These are phyloP conservation scores for Trichoderma atroviride DNA, from an alignment of 2,329 filamentous ascomycete genomes.

Conservation along the genomic window DNA sequence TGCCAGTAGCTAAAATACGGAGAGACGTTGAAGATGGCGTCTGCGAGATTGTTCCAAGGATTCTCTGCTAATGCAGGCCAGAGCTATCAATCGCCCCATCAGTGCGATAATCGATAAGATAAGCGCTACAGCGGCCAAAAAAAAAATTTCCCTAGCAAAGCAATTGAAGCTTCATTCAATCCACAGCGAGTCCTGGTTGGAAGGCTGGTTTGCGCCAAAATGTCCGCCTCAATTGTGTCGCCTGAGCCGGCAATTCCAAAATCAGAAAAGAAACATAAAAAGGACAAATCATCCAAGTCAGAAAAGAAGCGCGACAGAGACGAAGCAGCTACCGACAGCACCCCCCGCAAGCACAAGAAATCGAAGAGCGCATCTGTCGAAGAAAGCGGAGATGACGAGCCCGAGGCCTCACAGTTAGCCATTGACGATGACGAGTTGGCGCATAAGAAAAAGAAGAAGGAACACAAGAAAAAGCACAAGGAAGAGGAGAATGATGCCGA, in stretches of 20 bases:
- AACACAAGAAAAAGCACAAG: conserved; percentile 37
- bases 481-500: conserved; percentile 31
- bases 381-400: conserved; percentile 32
- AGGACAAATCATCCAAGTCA: conserved; percentile 39
- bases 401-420: conserved; percentile 26
- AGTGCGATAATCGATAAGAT: conserved; percentile 28
- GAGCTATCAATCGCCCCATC: not conserved
- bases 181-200: not conserved
- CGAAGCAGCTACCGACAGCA: conserved; percentile 42
- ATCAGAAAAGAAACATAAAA: conserved; percentile 46
- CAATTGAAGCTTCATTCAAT: conserved; percentile 13
- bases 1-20: too few species aligned
- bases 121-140: conserved; percentile 1
- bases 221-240: conserved; percentile 35
- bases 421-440: conserved; percentile 41
- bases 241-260: conserved; percentile 38
- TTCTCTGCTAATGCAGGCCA: not conserved
- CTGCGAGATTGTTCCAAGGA: not conserved
- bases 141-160: conserved; percentile 24
- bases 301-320: conserved; percentile 52
- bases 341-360: conserved; percentile 55
- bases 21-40: not conserved
- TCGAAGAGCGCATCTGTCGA: conserved; percentile 50
- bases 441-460: conserved; percentile 39
- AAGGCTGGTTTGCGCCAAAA: conserved; percentile 17